Conservation (phyloP, 1,139 yeast species). For the Yamadazyma triangularis region DNA sequence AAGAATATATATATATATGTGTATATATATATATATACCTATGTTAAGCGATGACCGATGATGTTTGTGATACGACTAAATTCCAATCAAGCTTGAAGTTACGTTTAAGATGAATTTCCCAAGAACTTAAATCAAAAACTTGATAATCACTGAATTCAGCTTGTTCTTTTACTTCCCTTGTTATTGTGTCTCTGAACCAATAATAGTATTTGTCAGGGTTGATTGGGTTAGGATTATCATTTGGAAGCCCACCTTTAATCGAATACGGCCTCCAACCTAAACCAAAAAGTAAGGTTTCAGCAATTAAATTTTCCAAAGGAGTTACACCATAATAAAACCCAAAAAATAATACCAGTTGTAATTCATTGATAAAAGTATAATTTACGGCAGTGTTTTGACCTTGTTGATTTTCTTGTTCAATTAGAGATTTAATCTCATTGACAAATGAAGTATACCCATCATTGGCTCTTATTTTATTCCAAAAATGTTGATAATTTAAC, state of each 20-base stretch:
- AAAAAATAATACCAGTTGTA: slow-evolving; percentile 50
- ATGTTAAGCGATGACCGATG: slow-evolving; percentile 3
- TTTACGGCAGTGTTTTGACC: slow-evolving; percentile 14
- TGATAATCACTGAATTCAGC: slow-evolving; percentile 39
- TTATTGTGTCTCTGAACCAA: slow-evolving; percentile 30
- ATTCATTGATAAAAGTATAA: slow-evolving; percentile 24
- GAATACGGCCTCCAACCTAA: slow-evolving; percentile 45
- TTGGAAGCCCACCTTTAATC: slow-evolving; percentile 7
- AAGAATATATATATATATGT: no score
- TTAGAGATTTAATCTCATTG: slow-evolving; percentile 25
- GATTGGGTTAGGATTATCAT: slow-evolving; percentile 5
- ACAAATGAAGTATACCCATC: slow-evolving; percentile 33
- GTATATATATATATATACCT: no score
- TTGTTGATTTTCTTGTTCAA: slow-evolving; percentile 2
- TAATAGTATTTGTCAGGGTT: slow-evolving; percentile 19
- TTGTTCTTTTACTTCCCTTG: slow-evolving; percentile 2
- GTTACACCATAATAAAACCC: slow-evolving; percentile 58
- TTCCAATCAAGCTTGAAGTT: slow-evolving; percentile 20
- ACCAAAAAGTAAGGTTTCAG: slow-evolving; percentile 36
- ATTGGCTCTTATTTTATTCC: slow-evolving; percentile 47
- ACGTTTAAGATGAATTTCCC: slow-evolving; percentile 40
- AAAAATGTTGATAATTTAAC: slow-evolving; percentile 34
- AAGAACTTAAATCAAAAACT: slow-evolving; percentile 39
- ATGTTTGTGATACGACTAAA: slow-evolving; percentile 6
- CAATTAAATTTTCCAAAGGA: slow-evolving; percentile 44